Base-by-base conservation (phyloP, 2,329 filamentous ascomycete species). In the Penicillium verrucosum region DNA sequence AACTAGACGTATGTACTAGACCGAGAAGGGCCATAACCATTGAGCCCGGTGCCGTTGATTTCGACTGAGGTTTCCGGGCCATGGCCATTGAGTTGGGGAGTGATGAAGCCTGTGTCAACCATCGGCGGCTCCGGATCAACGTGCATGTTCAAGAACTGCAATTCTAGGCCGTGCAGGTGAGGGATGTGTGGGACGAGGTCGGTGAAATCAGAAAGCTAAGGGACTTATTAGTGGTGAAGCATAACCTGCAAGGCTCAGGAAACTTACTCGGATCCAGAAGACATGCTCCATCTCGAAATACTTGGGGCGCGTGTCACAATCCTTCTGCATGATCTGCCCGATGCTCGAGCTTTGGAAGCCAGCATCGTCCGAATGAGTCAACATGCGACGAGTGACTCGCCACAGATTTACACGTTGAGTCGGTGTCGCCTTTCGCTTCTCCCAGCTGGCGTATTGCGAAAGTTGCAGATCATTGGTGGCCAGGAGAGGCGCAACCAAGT, bases 231-330 rank as follows among this genome's bases (percentile, higher is more conserved):
- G 58, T 36, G 14, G 11, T 12, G 18, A 1, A 18, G n/a, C 21
- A 41, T 10, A 40, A 16, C 5, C 38, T 34, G 34, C 7, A 38
- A 30, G 41, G 12, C 30, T 27, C 36, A 32, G 4, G 41, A 37
- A 48, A 60, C 74, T 64, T 70, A 79, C 77, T 71, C 75, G 78
- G 57, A 81, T 74, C 79, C 79, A 81, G 61, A 81, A 81, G 46
- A 81, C 69, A 68, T 78, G 77, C 55, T 79, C 73, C 76, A 81
- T 77, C 29, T 71, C 71, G 60, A 77, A 76, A 68, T 80, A 81
- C 64, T 79, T 81, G 27, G 75, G 75, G 49, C 71, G 67, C 25
- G 75, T 77, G 63, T 78, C 76, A 47, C 67, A 70, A 65, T 78
- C 75, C 60, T 74, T 69, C 56, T 73, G 68, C 59, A 72, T 72